Evolutionary conservation across 106 monocot species (phyloP), one percentile per base, ranked within the genome.

Genomic region (Vanilla planifolia): DNA sequence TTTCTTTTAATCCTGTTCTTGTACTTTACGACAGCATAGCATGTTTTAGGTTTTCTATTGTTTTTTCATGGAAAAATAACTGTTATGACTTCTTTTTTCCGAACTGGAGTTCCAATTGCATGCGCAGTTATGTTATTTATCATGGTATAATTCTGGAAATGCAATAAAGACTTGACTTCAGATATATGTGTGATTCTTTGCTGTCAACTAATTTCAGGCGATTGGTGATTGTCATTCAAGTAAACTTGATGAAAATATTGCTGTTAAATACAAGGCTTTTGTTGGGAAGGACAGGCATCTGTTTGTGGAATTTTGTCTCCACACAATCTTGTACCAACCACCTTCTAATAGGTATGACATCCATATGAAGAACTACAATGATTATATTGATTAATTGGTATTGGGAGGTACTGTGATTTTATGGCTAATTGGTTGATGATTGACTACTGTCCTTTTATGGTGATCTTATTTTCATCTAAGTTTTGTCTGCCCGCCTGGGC

Each of bases 281-380:
- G 50, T 41, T 64, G 56, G 45, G 57, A 74, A 63, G 27, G 91
- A 92, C 60, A 67, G 66, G 23, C 66, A 80, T 48, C 39, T 91
- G 34, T 91, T 98, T 63, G n/a, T 82, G 59, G 96, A 92, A 39
- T 98, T 98, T 72, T 98, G 96, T 59, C 74, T 85, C 39, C 74
- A 88, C 40, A 75, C 75, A 26, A 50, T 98, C 53, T 71, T 98
- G 59, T 98, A 92, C 50, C 79, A 92, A 52, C 73, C 88, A 53
- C 70, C 76, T 55, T 62, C 87, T 46, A n/a, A 59, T 56, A 72
- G 84, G 96, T 98, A 77, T 69, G 86, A 6, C 36, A 55, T 66
- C 14, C 26, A 8, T 33, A 33, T 6, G 35, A 17, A 19, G 6
- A 35, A 17, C 28, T 52, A 43, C 27, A 45, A 52, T 26, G 55